Percentiles rank a stretch among this genome's conserved stretches.
Evolutionary conservation across 805 yeast species (phyloP).

Genomic region (Ogataea henricii): DNA sequence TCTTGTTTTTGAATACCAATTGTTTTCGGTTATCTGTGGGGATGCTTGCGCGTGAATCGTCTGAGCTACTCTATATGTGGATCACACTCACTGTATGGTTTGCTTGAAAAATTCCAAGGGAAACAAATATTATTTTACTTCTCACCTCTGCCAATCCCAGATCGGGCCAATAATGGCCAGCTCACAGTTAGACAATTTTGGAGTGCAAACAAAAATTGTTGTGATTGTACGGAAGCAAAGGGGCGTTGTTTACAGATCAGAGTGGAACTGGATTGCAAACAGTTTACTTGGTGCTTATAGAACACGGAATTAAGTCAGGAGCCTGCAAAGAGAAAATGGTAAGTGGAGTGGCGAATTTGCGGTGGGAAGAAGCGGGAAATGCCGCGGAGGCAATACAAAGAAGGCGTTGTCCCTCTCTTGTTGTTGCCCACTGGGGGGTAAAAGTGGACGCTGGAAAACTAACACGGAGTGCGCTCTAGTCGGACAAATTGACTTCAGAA

Average conservation of each 20-base stretch:
- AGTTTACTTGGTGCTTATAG: background rate
- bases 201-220: slow-evolving; percentile 1
- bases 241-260: slow-evolving; percentile 4
- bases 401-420: background rate
- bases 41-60: no score
- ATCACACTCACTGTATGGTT: no score
- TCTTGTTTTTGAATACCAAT: no score
- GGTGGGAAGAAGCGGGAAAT: no score
- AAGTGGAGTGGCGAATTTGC: background rate
- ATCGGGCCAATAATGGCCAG: slow-evolving; percentile 1
- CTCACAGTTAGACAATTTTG: background rate
- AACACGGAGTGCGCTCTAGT: slow-evolving; percentile 47
- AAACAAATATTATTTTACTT: no score
- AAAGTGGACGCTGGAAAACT: background rate
- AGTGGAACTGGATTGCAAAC: background rate
- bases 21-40: no score
- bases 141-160: background rate
- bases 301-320: background rate
- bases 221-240: background rate
- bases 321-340: slow-evolving; percentile 1
- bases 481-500: slow-evolving; percentile 90
- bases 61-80: no score
- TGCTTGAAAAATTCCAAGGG: no score
- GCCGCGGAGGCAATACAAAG: background rate
- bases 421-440: background rate